Conservation (phyloP, 176 grass and related monocot genomes). For the Rhynchospora pubera region DNA sequence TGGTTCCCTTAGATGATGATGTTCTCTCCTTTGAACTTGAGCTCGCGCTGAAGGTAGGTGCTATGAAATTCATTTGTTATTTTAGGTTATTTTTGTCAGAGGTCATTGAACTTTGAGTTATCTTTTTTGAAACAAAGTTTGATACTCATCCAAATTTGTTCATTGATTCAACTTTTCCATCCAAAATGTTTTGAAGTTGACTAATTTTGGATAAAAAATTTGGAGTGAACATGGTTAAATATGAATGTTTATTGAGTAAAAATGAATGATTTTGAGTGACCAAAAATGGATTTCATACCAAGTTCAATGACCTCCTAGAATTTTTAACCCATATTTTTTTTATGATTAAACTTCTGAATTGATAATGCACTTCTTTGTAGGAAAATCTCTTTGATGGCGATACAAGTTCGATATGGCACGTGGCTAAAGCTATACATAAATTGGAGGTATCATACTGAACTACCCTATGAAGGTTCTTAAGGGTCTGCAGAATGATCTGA, state of each 20-base stretch:
- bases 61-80: neutral
- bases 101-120: too few relatives aligned
- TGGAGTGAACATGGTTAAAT: too few relatives aligned
- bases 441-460: constrained; percentile 53
- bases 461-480: neutral
- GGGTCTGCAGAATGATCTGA: neutral
- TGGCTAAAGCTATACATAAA: constrained; percentile 94
- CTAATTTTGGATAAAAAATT: too few relatives aligned
- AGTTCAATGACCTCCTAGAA: too few relatives aligned
- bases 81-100: too few relatives aligned
- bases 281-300: too few relatives aligned
- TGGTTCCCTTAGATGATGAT: constrained; percentile 86
- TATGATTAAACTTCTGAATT: neutral
- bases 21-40: constrained; percentile 92
- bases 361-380: constrained; percentile 32
- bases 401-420: constrained; percentile 94
- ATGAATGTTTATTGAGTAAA: too few relatives aligned
- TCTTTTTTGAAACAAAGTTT: too few relatives aligned
- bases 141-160: too few relatives aligned
- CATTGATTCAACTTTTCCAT: too few relatives aligned
- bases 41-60: constrained; percentile 58
- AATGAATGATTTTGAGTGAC: too few relatives aligned
- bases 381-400: constrained; percentile 83
- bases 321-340: neutral
- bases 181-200: too few relatives aligned